phyloP scores from a whole-genome alignment of 768 basidiomycete species.

The Lentinula sp. region DNA sequence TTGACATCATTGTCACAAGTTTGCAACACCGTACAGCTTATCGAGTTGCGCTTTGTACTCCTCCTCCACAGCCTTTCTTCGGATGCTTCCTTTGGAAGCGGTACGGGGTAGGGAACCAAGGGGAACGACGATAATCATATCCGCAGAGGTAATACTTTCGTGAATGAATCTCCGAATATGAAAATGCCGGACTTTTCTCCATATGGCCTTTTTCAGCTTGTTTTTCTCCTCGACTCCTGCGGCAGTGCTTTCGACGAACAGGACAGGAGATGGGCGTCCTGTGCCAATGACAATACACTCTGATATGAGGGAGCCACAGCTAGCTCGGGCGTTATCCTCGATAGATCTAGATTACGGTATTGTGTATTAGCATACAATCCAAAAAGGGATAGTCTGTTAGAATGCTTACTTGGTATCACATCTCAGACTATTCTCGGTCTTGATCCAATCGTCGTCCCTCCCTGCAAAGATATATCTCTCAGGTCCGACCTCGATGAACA shows the following conservation, averaged over 20 bases:
- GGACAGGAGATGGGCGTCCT: conserved; percentile 71
- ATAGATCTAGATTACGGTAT: conserved; percentile 41
- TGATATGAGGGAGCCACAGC: conserved; percentile 58
- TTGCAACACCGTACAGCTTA: conserved; percentile 33
- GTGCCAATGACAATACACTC: conserved; percentile 76
- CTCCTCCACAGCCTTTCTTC: conserved; percentile 74
- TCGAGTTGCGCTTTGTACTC: conserved; percentile 53
- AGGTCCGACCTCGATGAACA: conserved; percentile 58
- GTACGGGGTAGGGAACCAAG: conserved; percentile 63
- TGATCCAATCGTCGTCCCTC: conserved; percentile 83
- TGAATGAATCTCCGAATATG: conserved; percentile 72
- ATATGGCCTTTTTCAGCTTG: conserved; percentile 63
- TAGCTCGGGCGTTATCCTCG: conserved; percentile 66
- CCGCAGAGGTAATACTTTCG: conserved; percentile 61
- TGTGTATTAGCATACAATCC: conserved; percentile 8
- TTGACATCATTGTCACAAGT: background rate
- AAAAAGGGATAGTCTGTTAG: background rate
- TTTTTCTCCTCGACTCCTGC: conserved; percentile 38
- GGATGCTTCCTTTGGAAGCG: conserved; percentile 80
- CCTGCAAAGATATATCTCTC: conserved; percentile 63
- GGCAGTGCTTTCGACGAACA: conserved; percentile 64
- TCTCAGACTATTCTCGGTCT: conserved; percentile 70
- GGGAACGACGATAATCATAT: conserved; percentile 65
- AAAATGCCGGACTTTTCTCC: conserved; percentile 70
- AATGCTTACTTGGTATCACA: conserved; percentile 63